Evolutionary conservation across 768 basidiomycete genomes (phyloP), one percentile per base, ranked within the genome.

Genomic region (Tulasnella sp.): DNA sequence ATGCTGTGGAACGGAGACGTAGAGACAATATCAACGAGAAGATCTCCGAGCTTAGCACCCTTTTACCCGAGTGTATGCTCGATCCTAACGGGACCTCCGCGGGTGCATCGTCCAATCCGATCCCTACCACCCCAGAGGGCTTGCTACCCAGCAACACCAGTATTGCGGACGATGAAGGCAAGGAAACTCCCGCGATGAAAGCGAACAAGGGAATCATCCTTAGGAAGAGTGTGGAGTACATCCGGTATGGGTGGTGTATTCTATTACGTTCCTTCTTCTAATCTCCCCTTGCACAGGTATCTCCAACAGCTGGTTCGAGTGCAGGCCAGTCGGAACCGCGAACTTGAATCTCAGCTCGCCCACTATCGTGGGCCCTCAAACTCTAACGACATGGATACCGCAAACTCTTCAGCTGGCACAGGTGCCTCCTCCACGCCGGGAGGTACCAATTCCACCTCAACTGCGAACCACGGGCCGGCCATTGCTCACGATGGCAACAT

Each of bases 11-110:
- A 72, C 74, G 91, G 15, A 70, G 91, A 25, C 65, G 91, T 59
- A 69, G 91, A 46, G 91, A 96, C 66, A 93, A 92, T 67, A 96
- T 96, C 68, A 96, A 96, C 69, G 91, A 96, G 71, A 88, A 90
- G 69, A 96, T 96, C 63, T 78, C 79, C 36, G 91, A 96, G 67
- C 77, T 96, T 1, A 85, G 91, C 17, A 84, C 84, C 19, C 74
- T 96, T 42, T 84, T 96, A 59, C 91, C 91, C 1, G 90, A 90
- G 67, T 83, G 82, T 64, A 75, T 92, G 70, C 73, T 91, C 37
- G 87, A 89, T 42, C 65, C 71, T 15, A 70, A 67, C 61, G 31
- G 46, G 32, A 17, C 65, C 32, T 65, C 64, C 39, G 56, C 36
- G 23, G 63, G 48, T 58, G 65, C 55, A 45, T 63, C 54, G 59